Base-by-base conservation (phyloP, 2,329 filamentous ascomycete genomes). In the Claviceps quebecensis region DNA sequence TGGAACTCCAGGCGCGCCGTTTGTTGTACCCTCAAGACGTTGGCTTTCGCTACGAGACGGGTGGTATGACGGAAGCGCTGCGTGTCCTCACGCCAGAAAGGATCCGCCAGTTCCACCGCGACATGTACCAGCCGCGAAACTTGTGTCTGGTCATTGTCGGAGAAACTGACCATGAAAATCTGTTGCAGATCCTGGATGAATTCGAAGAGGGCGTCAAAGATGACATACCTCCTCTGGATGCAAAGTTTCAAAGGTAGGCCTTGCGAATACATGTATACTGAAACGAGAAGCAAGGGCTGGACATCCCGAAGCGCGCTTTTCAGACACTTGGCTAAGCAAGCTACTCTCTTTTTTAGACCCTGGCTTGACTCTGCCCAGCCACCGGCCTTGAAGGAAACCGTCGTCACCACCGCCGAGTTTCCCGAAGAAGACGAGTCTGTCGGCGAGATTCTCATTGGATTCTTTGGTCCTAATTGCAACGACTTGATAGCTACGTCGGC, bases 101-200 rank as follows among this genome's bases (percentile, higher is more conserved):
- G 40, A 98, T 98, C 57, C 83, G 93, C n/a, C 81, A 84, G 53
- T 98, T 97, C 61, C 93, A 98, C 66, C 83, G 83, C 55, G 86
- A 90, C 56, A 97, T 98, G 91, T 98, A 98, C 63, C 91, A 97
- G 65, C 93, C 93, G 3, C 91, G 90, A 64, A 98, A 98, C 61
- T 72, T 98, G 54, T 94, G 90, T 56, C 71, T 98, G 29, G 79
- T 96, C 26, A 81, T 98, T 53, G 84, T 94, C n/a, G 93, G 93
- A 44, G 89, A 96, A 66, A 81, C 95, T 1, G 82, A 96, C 61
- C 87, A 96, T 62, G 70, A 78, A 0, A 77, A 94, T 60, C 76
- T 98, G 53, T 71, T 97, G 22, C 69, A 83, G 36, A 88, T 94
- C 46, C 70, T 98, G 37, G 87, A 95, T 60, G 74, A 82, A 23